Evolutionary conservation across 106 monocot genomes (phyloP).

Genomic region (Ottelia alismoides): DNA sequence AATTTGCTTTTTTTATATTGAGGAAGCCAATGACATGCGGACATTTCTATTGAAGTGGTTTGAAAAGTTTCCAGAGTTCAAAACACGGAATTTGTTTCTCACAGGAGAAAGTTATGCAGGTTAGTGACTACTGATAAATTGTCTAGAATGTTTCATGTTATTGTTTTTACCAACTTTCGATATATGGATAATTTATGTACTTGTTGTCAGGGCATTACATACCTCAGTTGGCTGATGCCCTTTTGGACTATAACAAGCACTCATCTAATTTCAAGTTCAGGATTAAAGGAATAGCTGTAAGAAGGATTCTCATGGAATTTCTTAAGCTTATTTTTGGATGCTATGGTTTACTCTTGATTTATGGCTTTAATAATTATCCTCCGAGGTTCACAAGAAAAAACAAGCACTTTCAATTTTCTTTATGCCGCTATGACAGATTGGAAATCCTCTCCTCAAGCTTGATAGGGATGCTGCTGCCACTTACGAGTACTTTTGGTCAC

Average conservation of each 20-base stretch:
- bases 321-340: too few relatives aligned
- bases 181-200: too few relatives aligned
- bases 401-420: too few relatives aligned
- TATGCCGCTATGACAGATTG: conserved; percentile 57
- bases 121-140: too few relatives aligned
- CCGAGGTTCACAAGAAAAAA: too few relatives aligned
- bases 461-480: conserved; percentile 68
- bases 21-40: conserved; percentile 72
- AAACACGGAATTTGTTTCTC: conserved; percentile 61
- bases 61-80: conserved; percentile 75
- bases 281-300: conserved; percentile 92
- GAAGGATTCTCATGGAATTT: conserved; percentile 5
- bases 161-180: too few relatives aligned
- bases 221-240: conserved; percentile 70
- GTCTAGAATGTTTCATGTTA: too few relatives aligned
- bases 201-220: conserved; percentile 99
- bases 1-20: too few relatives aligned
- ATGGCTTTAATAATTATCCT: too few relatives aligned
- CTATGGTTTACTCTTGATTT: too few relatives aligned
- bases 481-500: conserved; percentile 93
- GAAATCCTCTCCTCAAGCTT: conserved; percentile 91
- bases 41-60: conserved; percentile 65
- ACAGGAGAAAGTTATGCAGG: conserved; percentile 98
- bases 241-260: conserved; percentile 61
- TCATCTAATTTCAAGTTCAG: conserved; percentile 77